Percentiles rank a stretch among this genome's conserved stretches.
Evolutionary conservation across 225 moss, liverwort and hornwort species (phyloP).

Genomic region (Pseudisothecium myosuroides): DNA sequence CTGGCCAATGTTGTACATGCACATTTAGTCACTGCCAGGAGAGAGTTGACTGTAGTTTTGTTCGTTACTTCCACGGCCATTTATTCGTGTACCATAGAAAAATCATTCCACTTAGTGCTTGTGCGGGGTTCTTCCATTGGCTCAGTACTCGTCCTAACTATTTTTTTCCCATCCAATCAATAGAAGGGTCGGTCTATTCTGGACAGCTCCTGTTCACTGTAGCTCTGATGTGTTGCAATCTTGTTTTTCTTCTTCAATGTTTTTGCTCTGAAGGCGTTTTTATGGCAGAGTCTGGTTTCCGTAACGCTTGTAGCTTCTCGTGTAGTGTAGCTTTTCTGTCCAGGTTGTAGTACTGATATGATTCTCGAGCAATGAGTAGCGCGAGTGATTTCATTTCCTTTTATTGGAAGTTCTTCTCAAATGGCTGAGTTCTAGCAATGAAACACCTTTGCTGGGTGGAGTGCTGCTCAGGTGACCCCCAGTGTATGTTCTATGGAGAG

Average conservation of each 20-base stretch:
- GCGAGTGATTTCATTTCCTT: background rate
- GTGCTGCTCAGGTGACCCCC: background rate
- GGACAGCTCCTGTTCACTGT: background rate
- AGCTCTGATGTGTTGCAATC: background rate
- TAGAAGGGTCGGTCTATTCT: background rate
- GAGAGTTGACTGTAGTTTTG: slow-evolving; percentile 11
- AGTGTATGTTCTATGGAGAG: background rate
- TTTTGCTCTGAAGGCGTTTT: background rate
- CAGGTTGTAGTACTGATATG: background rate
- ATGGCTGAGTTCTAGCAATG: background rate
- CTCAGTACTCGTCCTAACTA: background rate
- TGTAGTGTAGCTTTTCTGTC: background rate
- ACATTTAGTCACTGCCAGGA: slow-evolving; percentile 1
- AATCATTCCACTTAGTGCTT: background rate
- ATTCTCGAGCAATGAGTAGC: background rate
- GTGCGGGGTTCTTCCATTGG: background rate
- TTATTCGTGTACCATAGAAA: slow-evolving; percentile 11
- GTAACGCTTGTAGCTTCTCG: background rate
- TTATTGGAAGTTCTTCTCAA: background rate
- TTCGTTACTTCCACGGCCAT: background rate
- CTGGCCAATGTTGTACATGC: slow-evolving; percentile 4
- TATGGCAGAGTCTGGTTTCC: background rate
- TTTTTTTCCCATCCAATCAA: background rate
- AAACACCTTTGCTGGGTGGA: background rate
- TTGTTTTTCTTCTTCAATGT: background rate